Conservation (phyloP, 345 rosid genomes). For the Schrenkiella parvula region DNA sequence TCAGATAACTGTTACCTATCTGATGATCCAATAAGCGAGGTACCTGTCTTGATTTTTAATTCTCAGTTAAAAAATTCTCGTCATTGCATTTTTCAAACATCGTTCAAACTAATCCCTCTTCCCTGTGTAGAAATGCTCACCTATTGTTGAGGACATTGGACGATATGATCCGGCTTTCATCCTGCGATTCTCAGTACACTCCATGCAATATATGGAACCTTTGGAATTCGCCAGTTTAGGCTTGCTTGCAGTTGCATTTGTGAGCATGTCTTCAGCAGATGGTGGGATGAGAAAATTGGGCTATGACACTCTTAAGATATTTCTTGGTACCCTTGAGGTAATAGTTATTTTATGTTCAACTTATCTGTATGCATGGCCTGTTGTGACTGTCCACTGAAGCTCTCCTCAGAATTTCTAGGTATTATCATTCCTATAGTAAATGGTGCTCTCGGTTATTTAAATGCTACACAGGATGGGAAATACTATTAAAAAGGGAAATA, state of each 20-base stretch:
- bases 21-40: constrained; percentile 18
- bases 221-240: constrained; percentile 80
- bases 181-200: constrained; percentile 60
- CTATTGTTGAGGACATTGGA: constrained; percentile 30
- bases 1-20: constrained; percentile 1
- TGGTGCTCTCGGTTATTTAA: constrained; percentile 5
- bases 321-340: constrained; percentile 69
- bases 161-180: constrained; percentile 85
- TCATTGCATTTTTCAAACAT: background rate
- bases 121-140: constrained; percentile 39
- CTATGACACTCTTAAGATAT: constrained; percentile 65
- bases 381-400: background rate
- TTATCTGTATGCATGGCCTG: background rate
- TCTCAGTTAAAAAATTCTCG: background rate
- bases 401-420: background rate
- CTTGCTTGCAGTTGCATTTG: constrained; percentile 83
- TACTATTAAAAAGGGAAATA: background rate
- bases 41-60: constrained; percentile 1
- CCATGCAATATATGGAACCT: constrained; percentile 66
- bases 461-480: background rate
- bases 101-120: background rate
- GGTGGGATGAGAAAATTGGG: constrained; percentile 75
- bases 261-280: constrained; percentile 80
- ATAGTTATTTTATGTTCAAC: constrained; percentile 15
- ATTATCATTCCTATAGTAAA: background rate